Base-by-base conservation (phyloP, 2,329 filamentous ascomycete species). In the Plectosphaerella sp. region DNA sequence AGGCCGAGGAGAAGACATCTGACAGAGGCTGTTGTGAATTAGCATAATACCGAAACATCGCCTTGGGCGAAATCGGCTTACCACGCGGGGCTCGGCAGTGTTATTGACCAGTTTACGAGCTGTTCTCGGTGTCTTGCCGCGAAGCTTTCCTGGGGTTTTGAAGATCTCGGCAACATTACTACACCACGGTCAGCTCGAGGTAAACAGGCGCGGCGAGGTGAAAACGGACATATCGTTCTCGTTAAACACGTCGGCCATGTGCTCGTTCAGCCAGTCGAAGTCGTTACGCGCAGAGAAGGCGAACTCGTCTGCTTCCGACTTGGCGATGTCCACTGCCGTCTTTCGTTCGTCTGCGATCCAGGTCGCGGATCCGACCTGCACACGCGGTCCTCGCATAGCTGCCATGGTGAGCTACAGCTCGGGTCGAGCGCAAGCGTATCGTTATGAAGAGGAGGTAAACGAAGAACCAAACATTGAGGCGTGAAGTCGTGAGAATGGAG, bases 261-360 rank as follows among this genome's bases (percentile, higher is more conserved):
- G 94, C 73, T 97, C 94, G 65, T 99, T 97, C 62, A 99, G 77
- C 94, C 94, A 99, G 67, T 97, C 92, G 64, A 97, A 76, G 69
- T 99, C 94, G 71, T 97, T 96, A 53, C 89, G 84, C 56, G 90
- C 92, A 28, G 91, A 91, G 72, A 89, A 97, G 43, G 89, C 84
- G 65, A 97, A 95, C 72, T 99, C 95, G 60, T 97, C 93, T 51
- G 89, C 82, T 69, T 97, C 94, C 52, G 91, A 82, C 46, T 87
- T 79, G 15, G 88, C 81, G 57, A 97, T 85, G 58, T 89, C 82
- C 51, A 84, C 75, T 14, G 90, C 86, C 63, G 92, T 88, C 43
- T 86, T 80, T 61, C 92, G 83, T 75, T 99, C 94, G 59, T 90
- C 86, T 33, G 85, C 76, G 58, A 97, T 84, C 94, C 94, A 99